Percentiles rank a stretch among this genome's conserved stretches.
Conservation (phyloP, 768 basidiomycete species). For the Suillus discolor region DNA sequence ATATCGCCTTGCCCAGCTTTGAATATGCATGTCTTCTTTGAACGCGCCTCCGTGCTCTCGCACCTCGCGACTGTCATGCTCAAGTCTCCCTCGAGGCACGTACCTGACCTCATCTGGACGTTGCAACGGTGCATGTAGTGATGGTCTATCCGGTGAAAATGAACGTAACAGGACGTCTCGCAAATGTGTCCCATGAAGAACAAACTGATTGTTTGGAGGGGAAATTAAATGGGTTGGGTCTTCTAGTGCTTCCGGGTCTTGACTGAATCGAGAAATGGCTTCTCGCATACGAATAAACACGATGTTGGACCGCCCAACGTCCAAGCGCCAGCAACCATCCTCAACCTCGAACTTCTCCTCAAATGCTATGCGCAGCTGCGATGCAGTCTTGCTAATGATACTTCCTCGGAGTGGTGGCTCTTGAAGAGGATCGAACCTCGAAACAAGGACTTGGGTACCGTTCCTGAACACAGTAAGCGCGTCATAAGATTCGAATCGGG, state of each 20-base stretch:
- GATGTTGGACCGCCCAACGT: constrained; percentile 69
- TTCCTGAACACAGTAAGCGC: constrained; percentile 45
- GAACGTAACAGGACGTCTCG: constrained; percentile 70
- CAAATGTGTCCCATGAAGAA: constrained; percentile 71
- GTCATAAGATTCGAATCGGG: not conserved
- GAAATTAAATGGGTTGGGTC: constrained; percentile 4
- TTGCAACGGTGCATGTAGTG: constrained; percentile 36
- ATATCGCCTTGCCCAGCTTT: constrained; percentile 82
- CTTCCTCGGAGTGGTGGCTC: constrained; percentile 58
- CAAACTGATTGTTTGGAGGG: constrained; percentile 45
- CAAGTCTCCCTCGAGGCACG: constrained; percentile 39
- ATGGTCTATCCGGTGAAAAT: constrained; percentile 40
- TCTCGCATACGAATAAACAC: constrained; percentile 68
- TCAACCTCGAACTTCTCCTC: constrained; percentile 46
- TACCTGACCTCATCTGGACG: constrained; percentile 42
- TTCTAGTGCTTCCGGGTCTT: constrained; percentile 52
- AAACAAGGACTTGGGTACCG: constrained; percentile 70
- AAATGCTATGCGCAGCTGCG: constrained; percentile 63
- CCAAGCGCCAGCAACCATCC: constrained; percentile 63
- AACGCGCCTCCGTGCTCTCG: constrained; percentile 51
- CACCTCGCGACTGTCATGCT: constrained; percentile 34
- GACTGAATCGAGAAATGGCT: constrained; percentile 60
- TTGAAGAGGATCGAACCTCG: constrained; percentile 59
- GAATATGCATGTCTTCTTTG: constrained; percentile 71
- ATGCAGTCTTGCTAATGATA: constrained; percentile 49